Evolutionary conservation across 495 filamentous ascomycete species (phyloP).

Genomic region (Penicillium fimorum): DNA sequence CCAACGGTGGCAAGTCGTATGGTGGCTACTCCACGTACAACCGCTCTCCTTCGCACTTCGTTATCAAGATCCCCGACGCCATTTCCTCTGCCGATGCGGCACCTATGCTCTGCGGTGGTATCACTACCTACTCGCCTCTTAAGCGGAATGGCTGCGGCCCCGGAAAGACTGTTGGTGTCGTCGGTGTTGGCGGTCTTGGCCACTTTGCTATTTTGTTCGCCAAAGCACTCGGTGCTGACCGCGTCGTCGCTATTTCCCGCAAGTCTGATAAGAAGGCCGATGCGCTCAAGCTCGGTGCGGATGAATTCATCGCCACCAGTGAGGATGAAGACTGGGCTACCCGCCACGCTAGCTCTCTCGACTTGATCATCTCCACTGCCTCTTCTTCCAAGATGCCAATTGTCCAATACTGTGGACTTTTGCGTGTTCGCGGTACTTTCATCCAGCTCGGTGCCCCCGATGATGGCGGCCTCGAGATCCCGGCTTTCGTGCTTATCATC

Average conservation of each 20-base stretch:
- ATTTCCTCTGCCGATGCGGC: slow-evolving; percentile 62
- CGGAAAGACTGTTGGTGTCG: slow-evolving; percentile 77
- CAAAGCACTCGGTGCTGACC: slow-evolving; percentile 69
- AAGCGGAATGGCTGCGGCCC: slow-evolving; percentile 71
- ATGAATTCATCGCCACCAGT: slow-evolving; percentile 75
- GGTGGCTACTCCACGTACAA: slow-evolving; percentile 72
- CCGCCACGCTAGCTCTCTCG: slow-evolving; percentile 61
- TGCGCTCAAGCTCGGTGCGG: slow-evolving; percentile 57
- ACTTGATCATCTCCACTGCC: slow-evolving; percentile 79
- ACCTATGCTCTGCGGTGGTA: slow-evolving; percentile 83
- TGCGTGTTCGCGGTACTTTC: slow-evolving; percentile 67
- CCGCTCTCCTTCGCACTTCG: slow-evolving; percentile 70
- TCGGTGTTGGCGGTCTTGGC: slow-evolving; percentile 81
- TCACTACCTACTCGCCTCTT: slow-evolving; percentile 75
- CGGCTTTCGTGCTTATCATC: slow-evolving; percentile 61
- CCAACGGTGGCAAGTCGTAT: slow-evolving; percentile 61
- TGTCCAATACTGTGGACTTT: slow-evolving; percentile 62
- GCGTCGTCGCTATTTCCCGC: slow-evolving; percentile 79
- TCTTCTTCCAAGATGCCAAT: slow-evolving; percentile 76
- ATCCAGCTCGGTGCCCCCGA: slow-evolving; percentile 76
- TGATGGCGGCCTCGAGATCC: slow-evolving; percentile 60
- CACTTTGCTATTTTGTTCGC: slow-evolving; percentile 63
- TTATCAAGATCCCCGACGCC: slow-evolving; percentile 72
- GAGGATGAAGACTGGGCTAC: slow-evolving; percentile 73
- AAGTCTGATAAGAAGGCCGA: slow-evolving; percentile 66